Evolutionary conservation across 768 basidiomycete genomes (phyloP).

Genomic region (Lanmaoa rubissima): DNA sequence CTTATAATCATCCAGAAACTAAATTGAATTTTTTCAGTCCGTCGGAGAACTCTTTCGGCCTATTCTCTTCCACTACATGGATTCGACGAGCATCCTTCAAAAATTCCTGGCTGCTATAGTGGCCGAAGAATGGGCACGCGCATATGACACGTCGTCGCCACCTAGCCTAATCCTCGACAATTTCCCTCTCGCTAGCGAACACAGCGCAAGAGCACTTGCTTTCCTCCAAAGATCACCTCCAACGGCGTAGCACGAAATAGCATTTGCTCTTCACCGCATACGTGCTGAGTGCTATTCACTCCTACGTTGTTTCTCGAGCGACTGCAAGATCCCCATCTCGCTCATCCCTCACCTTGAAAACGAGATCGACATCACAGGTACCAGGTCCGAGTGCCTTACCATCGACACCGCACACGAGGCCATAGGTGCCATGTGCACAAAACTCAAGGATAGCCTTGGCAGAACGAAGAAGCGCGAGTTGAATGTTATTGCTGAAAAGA

Average conservation of each 20-base stretch:
- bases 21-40: conserved; percentile 24
- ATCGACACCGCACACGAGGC: conserved; percentile 73
- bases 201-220: conserved; percentile 63
- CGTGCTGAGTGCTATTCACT: conserved; percentile 76
- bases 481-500: conserved; percentile 71
- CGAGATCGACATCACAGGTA: conserved; percentile 74
- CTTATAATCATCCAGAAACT: background rate
- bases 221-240: conserved; percentile 78
- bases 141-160: conserved; percentile 40
- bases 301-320: conserved; percentile 77
- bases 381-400: conserved; percentile 66
- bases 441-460: conserved; percentile 71
- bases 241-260: conserved; percentile 88
- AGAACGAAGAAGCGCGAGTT: conserved; percentile 79
- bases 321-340: conserved; percentile 81
- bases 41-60: conserved; percentile 71
- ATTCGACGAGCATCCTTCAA: conserved; percentile 89
- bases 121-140: conserved; percentile 87
- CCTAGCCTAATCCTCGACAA: conserved; percentile 48
- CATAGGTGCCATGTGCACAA: conserved; percentile 65
- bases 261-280: conserved; percentile 73
- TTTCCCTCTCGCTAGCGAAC: conserved; percentile 60
- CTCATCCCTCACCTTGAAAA: conserved; percentile 79
- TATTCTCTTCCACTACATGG: conserved; percentile 74
- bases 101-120: conserved; percentile 83